Base-by-base conservation (phyloP, 2,329 filamentous ascomycete species). In the Colletotrichum sidae region DNA sequence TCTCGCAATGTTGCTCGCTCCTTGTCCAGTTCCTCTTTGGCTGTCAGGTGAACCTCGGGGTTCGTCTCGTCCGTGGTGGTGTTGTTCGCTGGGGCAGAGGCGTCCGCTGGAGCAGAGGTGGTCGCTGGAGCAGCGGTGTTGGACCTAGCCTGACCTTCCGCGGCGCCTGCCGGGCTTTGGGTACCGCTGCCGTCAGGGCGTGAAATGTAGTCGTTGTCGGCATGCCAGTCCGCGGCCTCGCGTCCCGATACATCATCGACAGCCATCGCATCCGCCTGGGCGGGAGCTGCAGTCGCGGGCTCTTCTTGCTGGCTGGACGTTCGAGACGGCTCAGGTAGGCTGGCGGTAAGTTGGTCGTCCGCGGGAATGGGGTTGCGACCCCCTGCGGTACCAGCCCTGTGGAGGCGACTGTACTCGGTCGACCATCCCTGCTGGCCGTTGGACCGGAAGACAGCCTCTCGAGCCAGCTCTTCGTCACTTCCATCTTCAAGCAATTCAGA, bases 391-490 rank as follows among this genome's bases (percentile, higher is more conserved):
- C 88, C 83, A 60, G 84, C 81, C 51, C 77, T 80, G 65, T 92
- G 87, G 12, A 89, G 87, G 60, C 81, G 83, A 73, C 92, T 96
- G 75, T 98, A 98, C 60, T 96, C 92, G 39, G 83, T 81, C 7
- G 93, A 89, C 34, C 82, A 79, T 2, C 80, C 75, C 5, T 78
- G 71, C 57, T 86, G 85, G 60, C 93, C 92, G 72, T 93, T 91
- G 71, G 92, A 92, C 59, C 95, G 89, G 75, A 93, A 97, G 0
- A 96, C 80, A 37, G 92, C 94, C 77, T 98, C 95, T 38, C 86
- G 84, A 7, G 86, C 90, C 56, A 97, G 81, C 11, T 88, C 86
- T 47, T 85, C 80, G 17, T 88, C 82, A 64, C 81, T 87, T 1
- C 83, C 84, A 59, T 81, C 80, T 8, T 83, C 81, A 35, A 77